These are phyloP conservation scores for Fusarium cicatricum DNA, from an alignment of 2,329 filamentous ascomycete genomes.

Conservation along the genomic window DNA sequence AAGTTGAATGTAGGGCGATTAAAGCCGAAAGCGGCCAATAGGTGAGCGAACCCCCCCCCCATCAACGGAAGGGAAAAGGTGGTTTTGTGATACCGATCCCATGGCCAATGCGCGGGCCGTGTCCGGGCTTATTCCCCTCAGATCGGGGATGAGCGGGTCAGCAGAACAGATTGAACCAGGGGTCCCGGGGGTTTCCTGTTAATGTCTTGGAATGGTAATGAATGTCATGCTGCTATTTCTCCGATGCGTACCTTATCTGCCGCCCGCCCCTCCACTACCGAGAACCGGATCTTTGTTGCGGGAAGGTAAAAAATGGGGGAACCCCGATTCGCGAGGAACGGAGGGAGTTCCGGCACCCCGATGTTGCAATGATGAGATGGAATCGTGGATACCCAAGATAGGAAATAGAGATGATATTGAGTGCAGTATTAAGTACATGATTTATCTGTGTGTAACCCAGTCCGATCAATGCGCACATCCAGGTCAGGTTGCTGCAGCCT, in stretches of 20 bases:
- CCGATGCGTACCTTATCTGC: background rate
- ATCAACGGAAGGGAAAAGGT: background rate
- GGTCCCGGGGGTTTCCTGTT: background rate
- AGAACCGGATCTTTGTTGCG: background rate
- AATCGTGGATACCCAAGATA: no score
- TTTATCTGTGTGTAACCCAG: no score
- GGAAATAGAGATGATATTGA: no score
- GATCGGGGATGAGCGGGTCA: background rate
- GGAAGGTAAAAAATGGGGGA: background rate
- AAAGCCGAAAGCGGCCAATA: background rate
- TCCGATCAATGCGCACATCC: no score
- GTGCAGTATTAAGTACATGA: no score
- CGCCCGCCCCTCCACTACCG: background rate
- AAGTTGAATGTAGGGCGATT: background rate
- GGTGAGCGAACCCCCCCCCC: background rate
- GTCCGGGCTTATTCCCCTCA: background rate
- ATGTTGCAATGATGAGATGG: background rate
- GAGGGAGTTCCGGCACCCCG: slow-evolving; percentile 10
- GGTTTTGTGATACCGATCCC: slow-evolving; percentile 5
- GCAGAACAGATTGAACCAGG: background rate
- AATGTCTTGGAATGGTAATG: background rate
- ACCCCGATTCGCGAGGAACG: background rate
- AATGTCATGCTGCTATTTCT: background rate
- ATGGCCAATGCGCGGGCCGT: slow-evolving; percentile 1
- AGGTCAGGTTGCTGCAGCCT: no score